Conservation (phyloP, 2,329 filamentous ascomycete genomes). For the Colletotrichum echinochloae region DNA sequence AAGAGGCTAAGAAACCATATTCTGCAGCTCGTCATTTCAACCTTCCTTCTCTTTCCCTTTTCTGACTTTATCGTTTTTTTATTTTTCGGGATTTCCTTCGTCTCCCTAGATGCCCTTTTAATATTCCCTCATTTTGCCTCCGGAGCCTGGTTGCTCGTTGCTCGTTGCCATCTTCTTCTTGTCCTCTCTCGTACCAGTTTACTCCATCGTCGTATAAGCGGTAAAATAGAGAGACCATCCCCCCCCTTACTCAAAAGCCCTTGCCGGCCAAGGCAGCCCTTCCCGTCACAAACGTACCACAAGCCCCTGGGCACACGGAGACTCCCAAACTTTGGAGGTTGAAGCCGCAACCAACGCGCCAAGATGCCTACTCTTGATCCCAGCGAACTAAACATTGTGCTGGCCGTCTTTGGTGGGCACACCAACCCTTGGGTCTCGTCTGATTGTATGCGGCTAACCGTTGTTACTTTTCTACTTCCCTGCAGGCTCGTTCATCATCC, state of each 20-base stretch:
- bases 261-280: conserved; percentile 36
- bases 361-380: conserved; percentile 44
- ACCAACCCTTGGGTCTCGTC: not conserved
- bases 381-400: conserved; percentile 61
- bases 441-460: conserved; percentile 15
- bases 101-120: conserved; percentile 17
- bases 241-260: conserved; percentile 14
- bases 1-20: conserved; percentile 5
- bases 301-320: conserved; percentile 15
- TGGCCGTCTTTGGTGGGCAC: conserved; percentile 56
- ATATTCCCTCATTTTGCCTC: conserved; percentile 2
- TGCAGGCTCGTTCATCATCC: conserved; percentile 60
- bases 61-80: conserved; percentile 25
- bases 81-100: conserved; percentile 15
- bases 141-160: not conserved
- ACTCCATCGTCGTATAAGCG: conserved; percentile 18
- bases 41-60: not conserved
- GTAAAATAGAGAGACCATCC: conserved; percentile 23
- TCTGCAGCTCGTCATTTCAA: conserved; percentile 23
- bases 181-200: not conserved
- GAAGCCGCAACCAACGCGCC: conserved; percentile 23
- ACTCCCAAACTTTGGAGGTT: not conserved
- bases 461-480: not conserved
- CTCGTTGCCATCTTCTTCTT: not conserved
- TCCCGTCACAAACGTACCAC: conserved; percentile 25